Percentiles rank a stretch among this genome's conserved stretches.
Evolutionary conservation across 2,329 filamentous ascomycete genomes (phyloP).

Genomic region (Colletotrichum somersetense): DNA sequence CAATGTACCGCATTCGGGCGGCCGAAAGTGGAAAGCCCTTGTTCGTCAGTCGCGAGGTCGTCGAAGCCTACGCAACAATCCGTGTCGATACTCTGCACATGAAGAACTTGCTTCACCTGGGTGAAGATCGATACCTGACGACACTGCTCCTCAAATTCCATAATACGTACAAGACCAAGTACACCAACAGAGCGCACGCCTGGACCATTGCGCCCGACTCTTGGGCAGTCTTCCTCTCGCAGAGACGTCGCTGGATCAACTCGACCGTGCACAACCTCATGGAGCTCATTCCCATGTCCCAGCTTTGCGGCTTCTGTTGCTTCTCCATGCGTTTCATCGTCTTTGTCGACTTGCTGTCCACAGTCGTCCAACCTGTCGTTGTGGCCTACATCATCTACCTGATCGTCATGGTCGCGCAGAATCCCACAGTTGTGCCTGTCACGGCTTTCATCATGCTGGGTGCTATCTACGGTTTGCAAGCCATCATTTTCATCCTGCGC

Average conservation of each 20-base stretch:
- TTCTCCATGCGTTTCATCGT: slow-evolving; percentile 99
- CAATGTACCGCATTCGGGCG: slow-evolving; percentile 97
- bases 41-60: slow-evolving; percentile 93
- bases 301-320: slow-evolving; percentile 99
- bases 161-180: slow-evolving; percentile 97
- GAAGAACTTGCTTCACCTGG: slow-evolving; percentile 97
- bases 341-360: slow-evolving; percentile 92
- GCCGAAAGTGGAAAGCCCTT: slow-evolving; percentile 95
- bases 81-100: slow-evolving; percentile 98
- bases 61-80: slow-evolving; percentile 89
- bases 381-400: slow-evolving; percentile 92
- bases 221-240: slow-evolving; percentile 94
- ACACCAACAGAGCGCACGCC: slow-evolving; percentile 89
- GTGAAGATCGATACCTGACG: slow-evolving; percentile 97
- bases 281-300: slow-evolving; percentile 91
- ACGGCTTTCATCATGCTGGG: slow-evolving; percentile 91
- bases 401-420: slow-evolving; percentile 77
- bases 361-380: slow-evolving; percentile 90
- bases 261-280: slow-evolving; percentile 98
- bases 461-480: slow-evolving; percentile 97
- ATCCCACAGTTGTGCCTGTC: slow-evolving; percentile 77
- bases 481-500: slow-evolving; percentile 94
- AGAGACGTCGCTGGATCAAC: slow-evolving; percentile 99
- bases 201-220: slow-evolving; percentile 98
- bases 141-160: slow-evolving; percentile 94